These are phyloP conservation scores for Podaxis carcinomalis DNA, from an alignment of 768 basidiomycete genomes.

Conservation along the genomic window DNA sequence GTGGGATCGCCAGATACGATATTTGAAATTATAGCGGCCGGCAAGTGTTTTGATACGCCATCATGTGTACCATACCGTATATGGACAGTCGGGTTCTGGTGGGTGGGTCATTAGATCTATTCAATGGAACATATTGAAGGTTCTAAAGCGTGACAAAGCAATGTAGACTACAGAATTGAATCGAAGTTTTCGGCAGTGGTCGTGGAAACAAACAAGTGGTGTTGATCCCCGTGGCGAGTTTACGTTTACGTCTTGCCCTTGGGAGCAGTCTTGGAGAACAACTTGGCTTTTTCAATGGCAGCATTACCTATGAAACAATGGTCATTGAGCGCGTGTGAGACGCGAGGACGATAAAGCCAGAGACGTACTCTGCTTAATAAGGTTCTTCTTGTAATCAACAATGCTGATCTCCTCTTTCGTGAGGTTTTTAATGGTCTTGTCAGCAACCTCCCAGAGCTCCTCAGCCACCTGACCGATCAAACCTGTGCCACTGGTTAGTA, in stretches of 20 bases:
- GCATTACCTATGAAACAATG: conserved; percentile 53
- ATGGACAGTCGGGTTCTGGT: background rate
- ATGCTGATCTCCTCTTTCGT: conserved; percentile 90
- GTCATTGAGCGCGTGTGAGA: background rate
- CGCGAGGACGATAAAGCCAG: conserved; percentile 7
- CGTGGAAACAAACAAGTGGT: background rate
- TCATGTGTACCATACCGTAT: background rate
- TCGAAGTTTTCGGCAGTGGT: background rate
- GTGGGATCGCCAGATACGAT: background rate
- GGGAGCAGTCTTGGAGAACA: conserved; percentile 79
- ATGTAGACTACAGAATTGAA: background rate
- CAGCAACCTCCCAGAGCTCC: conserved; percentile 98
- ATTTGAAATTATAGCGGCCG: background rate
- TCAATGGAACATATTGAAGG: background rate
- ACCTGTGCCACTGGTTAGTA: background rate
- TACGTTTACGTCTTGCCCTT: conserved; percentile 66
- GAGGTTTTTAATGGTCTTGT: conserved; percentile 89
- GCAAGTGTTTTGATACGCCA: background rate
- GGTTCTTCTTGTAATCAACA: conserved; percentile 86
- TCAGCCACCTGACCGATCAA: conserved; percentile 78
- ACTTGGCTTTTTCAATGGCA: conserved; percentile 89
- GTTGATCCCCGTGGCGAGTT: background rate
- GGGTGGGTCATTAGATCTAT: background rate
- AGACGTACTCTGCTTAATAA: conserved; percentile 72
- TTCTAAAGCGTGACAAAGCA: background rate